A percentile compares a stretch with the other conserved stretches of the same genome.
phyloP scores from a whole-genome alignment of 2,329 filamentous ascomycete genomes.

The Blastomyces parvus region DNA sequence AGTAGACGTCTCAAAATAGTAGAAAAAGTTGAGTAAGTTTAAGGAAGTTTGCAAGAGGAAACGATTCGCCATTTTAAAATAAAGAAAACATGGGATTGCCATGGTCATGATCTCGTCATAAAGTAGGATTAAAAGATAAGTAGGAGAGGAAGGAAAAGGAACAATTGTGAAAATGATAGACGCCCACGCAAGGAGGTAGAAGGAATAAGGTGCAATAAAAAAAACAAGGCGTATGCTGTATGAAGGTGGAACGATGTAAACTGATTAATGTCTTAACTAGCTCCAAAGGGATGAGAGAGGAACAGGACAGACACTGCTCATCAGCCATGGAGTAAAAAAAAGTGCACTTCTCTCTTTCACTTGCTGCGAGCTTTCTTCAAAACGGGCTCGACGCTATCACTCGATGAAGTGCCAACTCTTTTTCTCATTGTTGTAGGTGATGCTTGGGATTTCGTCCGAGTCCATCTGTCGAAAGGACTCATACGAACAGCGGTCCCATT shows the following conservation, averaged over 20 bases:
- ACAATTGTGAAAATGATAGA: neutral
- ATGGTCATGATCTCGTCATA: constrained; percentile 7
- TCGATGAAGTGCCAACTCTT: constrained; percentile 25
- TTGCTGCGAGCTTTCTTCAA: constrained; percentile 14
- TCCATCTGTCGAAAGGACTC: constrained; percentile 36
- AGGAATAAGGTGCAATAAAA: neutral
- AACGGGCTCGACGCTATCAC: constrained; percentile 15
- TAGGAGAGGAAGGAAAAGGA: neutral
- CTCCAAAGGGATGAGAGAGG: neutral
- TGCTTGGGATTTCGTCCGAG: constrained; percentile 24
- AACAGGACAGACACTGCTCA: too few species aligned
- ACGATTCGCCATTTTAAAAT: constrained; percentile 13
- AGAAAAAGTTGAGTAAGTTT: neutral
- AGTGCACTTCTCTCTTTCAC: neutral
- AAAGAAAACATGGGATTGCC: constrained; percentile 1
- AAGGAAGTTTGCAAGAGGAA: neutral
- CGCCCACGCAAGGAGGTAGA: neutral
- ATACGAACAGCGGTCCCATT: constrained; percentile 24
- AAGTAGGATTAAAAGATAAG: constrained; percentile 4
- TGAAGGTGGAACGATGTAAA: neutral
- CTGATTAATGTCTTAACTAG: neutral
- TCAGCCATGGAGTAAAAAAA: neutral
- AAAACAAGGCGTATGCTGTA: neutral
- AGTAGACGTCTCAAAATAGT: too few species aligned
- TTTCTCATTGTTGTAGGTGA: constrained; percentile 27